Conservation (phyloP, 2,329 filamentous ascomycete genomes). For the Aspergillus spinulosporus region DNA sequence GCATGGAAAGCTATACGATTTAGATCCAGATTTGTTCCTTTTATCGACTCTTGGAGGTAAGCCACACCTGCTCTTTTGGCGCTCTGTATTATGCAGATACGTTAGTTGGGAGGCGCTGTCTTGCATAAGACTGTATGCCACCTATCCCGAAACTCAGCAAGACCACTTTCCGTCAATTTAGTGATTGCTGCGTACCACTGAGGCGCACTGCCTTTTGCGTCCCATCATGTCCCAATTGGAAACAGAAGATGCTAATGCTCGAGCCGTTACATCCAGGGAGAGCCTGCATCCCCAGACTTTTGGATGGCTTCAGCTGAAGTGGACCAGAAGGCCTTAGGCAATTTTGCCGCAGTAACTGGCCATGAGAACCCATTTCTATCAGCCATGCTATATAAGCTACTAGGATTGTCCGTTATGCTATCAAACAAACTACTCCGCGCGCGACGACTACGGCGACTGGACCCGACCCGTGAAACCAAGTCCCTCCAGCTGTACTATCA, state of each 20-base stretch:
- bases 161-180: neutral
- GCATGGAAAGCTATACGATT: constrained; percentile 30
- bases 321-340: constrained; percentile 94
- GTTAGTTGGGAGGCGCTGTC: neutral
- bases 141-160: neutral
- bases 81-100: constrained; percentile 2
- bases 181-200: neutral
- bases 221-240: constrained; percentile 6
- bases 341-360: constrained; percentile 77
- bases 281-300: constrained; percentile 36
- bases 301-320: constrained; percentile 95
- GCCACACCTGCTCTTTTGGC: constrained; percentile 17
- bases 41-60: constrained; percentile 29
- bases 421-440: constrained; percentile 80
- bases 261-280: constrained; percentile 29
- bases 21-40: constrained; percentile 23
- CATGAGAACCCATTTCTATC: constrained; percentile 74
- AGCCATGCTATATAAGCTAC: constrained; percentile 79
- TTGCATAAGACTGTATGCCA: neutral
- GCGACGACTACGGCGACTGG: constrained; percentile 76
- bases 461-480: constrained; percentile 72
- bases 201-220: neutral
- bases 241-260: constrained; percentile 32
- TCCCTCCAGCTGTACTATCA: constrained; percentile 82
- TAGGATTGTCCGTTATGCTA: constrained; percentile 86